These are phyloP conservation scores for Pharnaceum exiguum DNA, from an alignment of 148 eudicot species.

Conservation along the genomic window DNA sequence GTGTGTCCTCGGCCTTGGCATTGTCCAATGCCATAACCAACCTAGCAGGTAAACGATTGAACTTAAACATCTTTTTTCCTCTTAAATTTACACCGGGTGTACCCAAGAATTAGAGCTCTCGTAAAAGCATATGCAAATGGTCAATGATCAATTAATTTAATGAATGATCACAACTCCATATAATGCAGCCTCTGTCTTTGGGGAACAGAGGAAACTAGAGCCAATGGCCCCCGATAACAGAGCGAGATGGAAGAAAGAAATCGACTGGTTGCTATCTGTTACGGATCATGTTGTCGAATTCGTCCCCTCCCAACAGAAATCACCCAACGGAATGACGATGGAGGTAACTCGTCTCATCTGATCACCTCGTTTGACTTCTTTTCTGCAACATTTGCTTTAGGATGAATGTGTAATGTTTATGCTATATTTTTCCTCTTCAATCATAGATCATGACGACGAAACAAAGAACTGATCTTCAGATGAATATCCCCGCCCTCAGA, in stretches of 20 bases:
- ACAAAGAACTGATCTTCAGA: conserved; percentile 65
- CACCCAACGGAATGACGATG: conserved; percentile 63
- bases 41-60: conserved; percentile 48
- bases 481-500: conserved; percentile 67
- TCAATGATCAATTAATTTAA: background rate
- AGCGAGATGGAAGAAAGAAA: conserved; percentile 71
- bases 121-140: background rate
- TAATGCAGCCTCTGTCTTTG: conserved; percentile 71
- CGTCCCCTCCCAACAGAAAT: conserved; percentile 54
- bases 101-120: too few species aligned
- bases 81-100: too few species aligned
- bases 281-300: conserved; percentile 78
- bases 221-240: conserved; percentile 63
- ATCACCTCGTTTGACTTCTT: background rate
- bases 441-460: conserved; percentile 63
- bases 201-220: conserved; percentile 51
- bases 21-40: conserved; percentile 64
- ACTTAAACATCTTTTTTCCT: background rate
- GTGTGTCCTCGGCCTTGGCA: conserved; percentile 33
- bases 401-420: background rate
- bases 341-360: conserved; percentile 36
- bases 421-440: background rate
- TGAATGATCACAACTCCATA: background rate
- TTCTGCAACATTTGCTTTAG: background rate
- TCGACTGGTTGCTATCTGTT: conserved; percentile 77